Evolutionary conservation across 805 yeast genomes (phyloP).

Genomic region (Vanderwaltozyma tropicalis): DNA sequence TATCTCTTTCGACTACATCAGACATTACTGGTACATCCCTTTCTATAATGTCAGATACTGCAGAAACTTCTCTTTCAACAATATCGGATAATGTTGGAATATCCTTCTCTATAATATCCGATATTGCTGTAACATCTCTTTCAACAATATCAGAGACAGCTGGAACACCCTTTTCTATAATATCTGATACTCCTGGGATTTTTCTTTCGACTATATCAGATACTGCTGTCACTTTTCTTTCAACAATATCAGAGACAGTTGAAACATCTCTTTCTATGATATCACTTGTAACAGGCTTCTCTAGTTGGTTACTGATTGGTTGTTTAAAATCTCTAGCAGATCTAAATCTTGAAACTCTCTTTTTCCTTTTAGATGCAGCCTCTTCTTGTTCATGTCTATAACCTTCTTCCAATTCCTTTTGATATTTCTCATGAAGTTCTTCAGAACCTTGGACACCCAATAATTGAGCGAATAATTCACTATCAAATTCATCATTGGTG

Average conservation of each 20-base stretch:
- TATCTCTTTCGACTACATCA: slow-evolving; percentile 1
- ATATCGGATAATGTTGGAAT: slow-evolving; percentile 2
- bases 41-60: slow-evolving; percentile 3
- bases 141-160: slow-evolving; percentile 4
- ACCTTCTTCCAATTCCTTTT: slow-evolving; percentile 5
- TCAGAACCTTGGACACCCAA: slow-evolving; percentile 26
- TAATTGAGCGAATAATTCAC: slow-evolving; percentile 24
- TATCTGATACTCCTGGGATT: slow-evolving; percentile 1
- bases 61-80: slow-evolving; percentile 3
- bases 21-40: neutral
- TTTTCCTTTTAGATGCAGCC: slow-evolving; percentile 7
- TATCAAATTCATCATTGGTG: slow-evolving; percentile 20
- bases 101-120: slow-evolving; percentile 4
- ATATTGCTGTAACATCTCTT: slow-evolving; percentile 1
- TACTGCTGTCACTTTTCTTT: neutral
- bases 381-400: slow-evolving; percentile 2
- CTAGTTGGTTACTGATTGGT: neutral
- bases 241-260: slow-evolving; percentile 3
- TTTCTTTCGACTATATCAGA: slow-evolving; percentile 3
- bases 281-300: neutral
- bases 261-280: slow-evolving; percentile 1
- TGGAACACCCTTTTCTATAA: slow-evolving; percentile 1
- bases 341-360: slow-evolving; percentile 25
- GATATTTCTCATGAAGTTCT: slow-evolving; percentile 23
- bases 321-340: slow-evolving; percentile 10